Conservation (phyloP, 306 rosid genomes). For the Vicia villosa region DNA sequence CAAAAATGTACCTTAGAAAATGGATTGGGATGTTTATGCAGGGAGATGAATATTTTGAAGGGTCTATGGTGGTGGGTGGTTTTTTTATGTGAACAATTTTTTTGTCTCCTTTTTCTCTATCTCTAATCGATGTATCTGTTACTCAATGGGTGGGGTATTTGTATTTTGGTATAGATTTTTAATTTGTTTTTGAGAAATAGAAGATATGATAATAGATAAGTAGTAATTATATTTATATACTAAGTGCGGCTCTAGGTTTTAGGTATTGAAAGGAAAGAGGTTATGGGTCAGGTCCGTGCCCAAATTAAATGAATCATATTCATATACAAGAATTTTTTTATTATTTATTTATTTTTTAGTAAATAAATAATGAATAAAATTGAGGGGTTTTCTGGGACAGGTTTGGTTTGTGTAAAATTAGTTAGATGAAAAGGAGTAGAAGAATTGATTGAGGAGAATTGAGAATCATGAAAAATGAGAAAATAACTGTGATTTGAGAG, state of each 20-base stretch:
- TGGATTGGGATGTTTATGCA: slow-evolving; percentile 39
- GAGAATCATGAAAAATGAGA: background rate
- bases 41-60: slow-evolving; percentile 42
- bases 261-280: slow-evolving; percentile 33
- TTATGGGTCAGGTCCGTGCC: slow-evolving; percentile 55
- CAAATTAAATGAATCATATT: slow-evolving; percentile 47
- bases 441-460: slow-evolving; percentile 2
- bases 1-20: slow-evolving; percentile 61
- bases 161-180: background rate
- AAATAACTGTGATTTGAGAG: background rate
- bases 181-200: no score
- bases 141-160: slow-evolving; percentile 29
- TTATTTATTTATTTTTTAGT: background rate
- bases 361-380: background rate
- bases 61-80: slow-evolving; percentile 41
- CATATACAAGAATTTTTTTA: background rate
- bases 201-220: no score
- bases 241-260: slow-evolving; percentile 45
- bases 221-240: no score
- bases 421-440: background rate
- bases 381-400: background rate
- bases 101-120: slow-evolving; percentile 29
- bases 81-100: slow-evolving; percentile 43
- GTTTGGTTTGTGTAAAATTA: background rate
- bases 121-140: slow-evolving; percentile 42